Evolutionary conservation across 441 rosid genomes (phyloP).

Genomic region (Biscutella laevigata): DNA sequence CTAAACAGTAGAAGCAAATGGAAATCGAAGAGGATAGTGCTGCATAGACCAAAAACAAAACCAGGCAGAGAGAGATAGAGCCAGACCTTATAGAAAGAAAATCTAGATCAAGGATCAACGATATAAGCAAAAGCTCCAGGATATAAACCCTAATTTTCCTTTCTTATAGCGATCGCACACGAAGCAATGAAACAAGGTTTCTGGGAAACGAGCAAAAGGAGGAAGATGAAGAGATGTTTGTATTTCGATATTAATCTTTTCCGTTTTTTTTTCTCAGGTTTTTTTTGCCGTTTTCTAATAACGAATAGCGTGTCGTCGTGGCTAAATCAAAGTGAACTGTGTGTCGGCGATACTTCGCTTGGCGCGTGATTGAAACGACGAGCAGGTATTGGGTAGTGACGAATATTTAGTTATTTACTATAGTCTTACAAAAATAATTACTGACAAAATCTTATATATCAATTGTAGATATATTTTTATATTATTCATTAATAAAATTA

Average conservation of each 20-base stretch:
- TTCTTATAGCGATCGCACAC: slow-evolving; percentile 26
- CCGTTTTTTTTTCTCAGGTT: neutral
- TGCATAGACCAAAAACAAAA: slow-evolving; percentile 7
- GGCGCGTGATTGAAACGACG: slow-evolving; percentile 24
- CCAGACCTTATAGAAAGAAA: slow-evolving; percentile 5
- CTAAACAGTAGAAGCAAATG: slow-evolving; percentile 26
- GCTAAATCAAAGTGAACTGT: slow-evolving; percentile 2
- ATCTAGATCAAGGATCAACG: slow-evolving; percentile 18
- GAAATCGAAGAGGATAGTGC: slow-evolving; percentile 18
- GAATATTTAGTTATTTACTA: slow-evolving; percentile 19
- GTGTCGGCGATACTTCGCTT: neutral
- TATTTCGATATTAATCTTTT: slow-evolving; percentile 16
- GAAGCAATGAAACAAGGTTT: slow-evolving; percentile 25
- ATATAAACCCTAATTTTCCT: slow-evolving; percentile 20
- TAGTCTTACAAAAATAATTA: slow-evolving; percentile 24
- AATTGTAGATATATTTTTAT: neutral
- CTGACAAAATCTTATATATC: slow-evolving; percentile 17
- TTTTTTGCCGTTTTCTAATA: slow-evolving; percentile 17
- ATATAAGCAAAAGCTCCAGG: slow-evolving; percentile 1
- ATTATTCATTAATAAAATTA: too few relatives aligned
- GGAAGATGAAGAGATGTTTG: slow-evolving; percentile 25
- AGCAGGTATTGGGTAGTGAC: slow-evolving; percentile 10
- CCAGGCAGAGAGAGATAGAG: slow-evolving; percentile 21
- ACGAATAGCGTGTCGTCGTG: slow-evolving; percentile 12
- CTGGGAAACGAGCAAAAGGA: slow-evolving; percentile 26